Evolutionary conservation across 352 stramenopile species (phyloP), one percentile per base, ranked within the genome.

Genomic region (Phytopythium ostracodes): DNA sequence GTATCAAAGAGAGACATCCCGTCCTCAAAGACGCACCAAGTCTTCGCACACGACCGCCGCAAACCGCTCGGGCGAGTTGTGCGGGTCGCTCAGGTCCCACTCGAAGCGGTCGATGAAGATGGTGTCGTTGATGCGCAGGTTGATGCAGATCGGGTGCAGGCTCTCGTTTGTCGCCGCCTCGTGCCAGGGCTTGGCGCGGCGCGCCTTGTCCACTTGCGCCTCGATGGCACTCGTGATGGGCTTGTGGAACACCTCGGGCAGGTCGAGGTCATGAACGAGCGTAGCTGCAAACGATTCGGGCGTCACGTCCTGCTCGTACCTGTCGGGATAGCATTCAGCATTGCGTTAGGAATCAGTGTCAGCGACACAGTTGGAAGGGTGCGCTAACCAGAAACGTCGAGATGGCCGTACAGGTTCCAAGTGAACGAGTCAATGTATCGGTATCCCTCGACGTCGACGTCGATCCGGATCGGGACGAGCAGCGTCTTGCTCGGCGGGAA

Each of bases 371-470:
- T 56, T 43, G 22, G 17, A 36, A 25, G 25, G 17, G 17, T 17
- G 22, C 33, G 11, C 2, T 20, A 22, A 35, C 44, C 35, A 56
- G 18, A 24, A n/a, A 17, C 40, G 15, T n/a, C 7, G 40, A 46
- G 47, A 11, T 14, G 9, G 24, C 67, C 70, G 31, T 72, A 91
- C 77, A 89, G 51, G 58, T 91, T 93, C 81, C 81, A 91, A 33
- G 73, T 81, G 54, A 93, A 88, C 25, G 81, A 91, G 56, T 93
- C 84, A 49, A 93, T 89, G 73, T 89, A 93, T 43, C 84, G 80
- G 59, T 88, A 89, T 15, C 84, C 84, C 60, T 93, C 84, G 31
- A 91, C 69, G 43, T 93, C 84, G 25, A 93, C 73, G 44, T 93
- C 84, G 20, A 93, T 71, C 31, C 81, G 72, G 43, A 93, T 89